Base-by-base conservation (phyloP, 495 filamentous ascomycete genomes). In the Penicillium lividum region DNA sequence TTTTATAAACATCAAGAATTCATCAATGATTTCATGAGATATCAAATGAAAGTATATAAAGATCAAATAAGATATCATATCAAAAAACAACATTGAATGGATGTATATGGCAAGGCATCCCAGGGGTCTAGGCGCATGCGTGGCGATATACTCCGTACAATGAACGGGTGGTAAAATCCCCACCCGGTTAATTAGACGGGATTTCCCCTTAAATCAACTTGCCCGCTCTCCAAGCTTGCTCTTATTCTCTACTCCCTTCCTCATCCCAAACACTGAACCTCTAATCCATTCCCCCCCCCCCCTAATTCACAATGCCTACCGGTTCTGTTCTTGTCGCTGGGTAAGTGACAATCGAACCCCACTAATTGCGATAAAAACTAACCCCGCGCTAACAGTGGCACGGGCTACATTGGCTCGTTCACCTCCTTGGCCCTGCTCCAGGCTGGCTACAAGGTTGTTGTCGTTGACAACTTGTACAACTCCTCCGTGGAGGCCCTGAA, bases 331-430 rank as follows among this genome's bases (percentile, higher is more conserved):
- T 97, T 55, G 86, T 97, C 71, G 90, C 92, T 51, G 92, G 92
- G 92, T 97, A 84, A 78, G 89, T 78, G 18, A 40, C 25, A 34
- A 30, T 48, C 33, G 36, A 54, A 25, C 30, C 46, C 27, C 51
- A 28, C 31, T 48, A 59, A 52, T 56, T 53, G 30, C 46, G 33
- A 36, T 36, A 9, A 36, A 11, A 49, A 55, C 67, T 60, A 58
- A 59, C 56, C 59, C 51, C 62, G 49, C 49, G 49, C 51, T 40
- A 59, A 58, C 72, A 98, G 94, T 80, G 94, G 94, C 63, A 94
- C 91, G 57, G 94, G 94, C 78, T 98, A 98, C 82, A 98, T 98
- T 73, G 94, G 94, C 64, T 98, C 94, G 42, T 98, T 98, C 84
- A 98, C 94, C 53, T 79, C 88, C 55, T 86, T 98, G 53, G 89